Evolutionary conservation across 2,329 filamentous ascomycete genomes (phyloP), one percentile per base, ranked within the genome.

Genomic region (Fusarium oligoseptatum): DNA sequence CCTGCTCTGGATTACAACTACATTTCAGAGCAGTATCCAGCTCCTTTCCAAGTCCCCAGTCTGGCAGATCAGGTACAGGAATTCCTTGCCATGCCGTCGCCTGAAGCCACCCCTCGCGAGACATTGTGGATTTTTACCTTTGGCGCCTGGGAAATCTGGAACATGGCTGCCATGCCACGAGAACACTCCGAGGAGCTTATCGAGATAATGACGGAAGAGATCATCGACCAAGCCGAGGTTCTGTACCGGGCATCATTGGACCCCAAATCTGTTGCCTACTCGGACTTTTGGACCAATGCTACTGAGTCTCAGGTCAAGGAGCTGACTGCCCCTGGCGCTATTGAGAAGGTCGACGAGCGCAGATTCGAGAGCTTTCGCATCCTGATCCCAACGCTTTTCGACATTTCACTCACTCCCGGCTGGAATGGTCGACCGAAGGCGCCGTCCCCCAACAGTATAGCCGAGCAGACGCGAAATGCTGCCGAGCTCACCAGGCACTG

Each of bases 111-210:
- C 0, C 83, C 86, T 7, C 81, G 81, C n/a, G 85, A 89, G 68
- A 89, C 88, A 0, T 74, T 89, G 15, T 89, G 86, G 85, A 80
- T 89, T 15, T 87, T 90, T 64, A 85, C 82, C 11, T 84, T 89
- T 64, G 88, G 88, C n/a, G 85, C 85, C 34, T 89, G 88, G 87
- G 88, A 90, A 66, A 79, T 89, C 60, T 90, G 87, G 87, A 85
- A 86, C 12, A 78, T 89, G 20, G 84, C 88, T 1, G 82, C 87
- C 3, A 76, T 89, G 20, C 87, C 88, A 1, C 79, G 83, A 11
- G 76, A 79, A 10, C 73, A 81, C 1, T 84, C 85, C 11, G 82
- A 83, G 36, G 73, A 78, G 1, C 66, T 84, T 2, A 68, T 88
- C 10, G 83, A 83, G 41, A 73, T 78, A 6, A 80, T 86, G 34